Evolutionary conservation across 805 yeast genomes (phyloP), one percentile per base, ranked within the genome.

Genomic region (Candida anglica): DNA sequence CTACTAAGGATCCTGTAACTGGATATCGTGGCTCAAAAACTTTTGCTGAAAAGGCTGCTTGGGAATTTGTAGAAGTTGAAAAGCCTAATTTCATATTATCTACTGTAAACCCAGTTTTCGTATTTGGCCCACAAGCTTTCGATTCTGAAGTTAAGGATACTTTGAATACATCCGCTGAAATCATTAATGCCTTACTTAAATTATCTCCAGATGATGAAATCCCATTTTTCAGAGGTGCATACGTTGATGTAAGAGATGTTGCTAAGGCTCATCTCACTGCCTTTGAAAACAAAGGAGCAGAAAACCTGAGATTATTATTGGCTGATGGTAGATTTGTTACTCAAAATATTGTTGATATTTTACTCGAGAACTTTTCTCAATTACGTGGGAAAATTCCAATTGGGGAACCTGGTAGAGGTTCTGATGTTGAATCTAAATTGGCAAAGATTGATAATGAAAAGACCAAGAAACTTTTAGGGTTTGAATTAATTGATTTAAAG

Each of bases 11-110:
- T 42, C 55, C 65, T 2, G 44, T 50, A 14, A 39, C 40, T 28
- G 82, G 79, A 2, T 77, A 78, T 52, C 44, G 69, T 36, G 85
- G 75, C 4, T 75, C 83, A 13, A 77, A 77, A 53, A 75, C 71
- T 26, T 68, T 71, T 40, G 82, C 84, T 13, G 86, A 81, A 48
- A 53, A 58, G 30, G 69, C 74, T 2, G 83, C 81, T 3, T 78
- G 86, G 81, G 68, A 73, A 3, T 69, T 62, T 13, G 58, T 72
- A 32, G 46, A 65, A 15, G 42, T 52, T 19, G 55, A 58, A 25
- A 52, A 51, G 28, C 57, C 66, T 29, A 51, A 53, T 33, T 69
- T 77, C 52, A 60, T 60, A 22, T 45, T 77, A 32, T 59, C 69
- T 24, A 62, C 35, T 9, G 43, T 48, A 10, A 40, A 38, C 27